A percentile compares a stretch with the other conserved stretches of the same genome.
phyloP scores from a whole-genome alignment of 305 asterid genomes.

The Fraxinus latifolia region DNA sequence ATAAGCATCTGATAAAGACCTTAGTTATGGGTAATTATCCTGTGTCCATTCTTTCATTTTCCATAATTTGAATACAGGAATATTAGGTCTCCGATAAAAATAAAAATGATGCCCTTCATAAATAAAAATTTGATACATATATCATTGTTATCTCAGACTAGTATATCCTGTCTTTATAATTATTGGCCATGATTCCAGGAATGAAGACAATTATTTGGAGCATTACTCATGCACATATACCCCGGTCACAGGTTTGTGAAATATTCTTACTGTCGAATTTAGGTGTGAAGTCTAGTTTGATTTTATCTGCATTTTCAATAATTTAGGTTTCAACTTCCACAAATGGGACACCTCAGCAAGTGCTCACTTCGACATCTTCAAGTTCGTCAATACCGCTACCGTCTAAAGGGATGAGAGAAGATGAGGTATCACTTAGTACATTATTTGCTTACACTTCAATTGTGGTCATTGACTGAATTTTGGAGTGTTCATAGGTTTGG shows the following conservation, averaged over 20 bases:
- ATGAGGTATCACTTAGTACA: constrained; percentile 60
- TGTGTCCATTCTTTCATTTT: constrained; percentile 21
- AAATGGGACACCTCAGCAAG: constrained; percentile 85
- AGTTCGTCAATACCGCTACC: constrained; percentile 68
- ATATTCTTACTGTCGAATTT: constrained; percentile 19
- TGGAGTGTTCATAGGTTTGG: constrained; percentile 71
- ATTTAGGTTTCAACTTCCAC: constrained; percentile 85
- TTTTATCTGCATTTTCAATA: constrained; percentile 17
- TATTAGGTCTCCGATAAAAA: neutral
- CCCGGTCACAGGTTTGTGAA: constrained; percentile 81
- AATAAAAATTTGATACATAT: neutral
- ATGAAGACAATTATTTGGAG: constrained; percentile 99
- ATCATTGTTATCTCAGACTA: neutral
- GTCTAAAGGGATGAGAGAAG: constrained; percentile 97
- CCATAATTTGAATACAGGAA: neutral
- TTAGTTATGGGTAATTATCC: constrained; percentile 84
- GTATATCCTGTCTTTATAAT: constrained; percentile 13
- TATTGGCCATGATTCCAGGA: constrained; percentile 47
- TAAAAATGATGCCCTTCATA: neutral
- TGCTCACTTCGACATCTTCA: constrained; percentile 62
- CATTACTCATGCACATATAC: constrained; percentile 95
- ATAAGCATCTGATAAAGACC: constrained; percentile 97
- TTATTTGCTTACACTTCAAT: constrained; percentile 22
- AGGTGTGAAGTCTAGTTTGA: constrained; percentile 17
- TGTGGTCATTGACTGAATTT: constrained; percentile 30